Evolutionary conservation across 1,284 basidiomycete species (phyloP), one percentile per base, ranked within the genome.

Genomic region (Omphalotus olearius): DNA sequence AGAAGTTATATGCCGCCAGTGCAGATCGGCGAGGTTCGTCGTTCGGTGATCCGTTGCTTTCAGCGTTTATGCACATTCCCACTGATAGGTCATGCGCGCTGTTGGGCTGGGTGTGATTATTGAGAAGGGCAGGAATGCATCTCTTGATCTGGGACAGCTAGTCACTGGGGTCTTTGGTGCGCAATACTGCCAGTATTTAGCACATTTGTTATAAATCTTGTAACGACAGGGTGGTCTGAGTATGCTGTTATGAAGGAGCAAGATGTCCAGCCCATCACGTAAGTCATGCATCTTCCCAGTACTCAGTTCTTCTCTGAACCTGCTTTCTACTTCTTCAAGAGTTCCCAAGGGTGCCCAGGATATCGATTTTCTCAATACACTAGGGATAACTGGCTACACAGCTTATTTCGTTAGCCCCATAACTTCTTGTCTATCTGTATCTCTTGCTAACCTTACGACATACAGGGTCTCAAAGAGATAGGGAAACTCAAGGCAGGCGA

Each of bases 401-500:
- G 89, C 91, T 4, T 93, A 92, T 68, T 89, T 93, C 58, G 89
- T 90, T 60, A 11, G 41, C 20, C 26, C 14, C 18, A 28, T 4
- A 10, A 33, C 13, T 25, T 14, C 41, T 18, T 43, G 7, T 6
- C 20, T 3, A 25, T 10, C 6, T 25, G 7, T 43, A 28, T 26
- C 33, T 5, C 6, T 35, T 30, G 7, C 37, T 16, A n/a, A 17
- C 18, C 2, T 4, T n/a, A 23, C 6, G 7, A 25, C n/a, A 38
- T 13, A 18, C 54, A 91, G 88, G 91, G 92, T n/a, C 73, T 94
- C 37, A 74, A 82, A 62, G 88, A 91, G 51, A 73, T 94, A 41
- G 91, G 84, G 25, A 65, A 88, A 55, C 65, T 94, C 61, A 88
- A 93, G 64, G 67, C 83, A 0, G 91, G 91, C 7, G 92, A 96